Conservation (phyloP, 2,329 filamentous ascomycete species). For the Sporothrix globosa region DNA sequence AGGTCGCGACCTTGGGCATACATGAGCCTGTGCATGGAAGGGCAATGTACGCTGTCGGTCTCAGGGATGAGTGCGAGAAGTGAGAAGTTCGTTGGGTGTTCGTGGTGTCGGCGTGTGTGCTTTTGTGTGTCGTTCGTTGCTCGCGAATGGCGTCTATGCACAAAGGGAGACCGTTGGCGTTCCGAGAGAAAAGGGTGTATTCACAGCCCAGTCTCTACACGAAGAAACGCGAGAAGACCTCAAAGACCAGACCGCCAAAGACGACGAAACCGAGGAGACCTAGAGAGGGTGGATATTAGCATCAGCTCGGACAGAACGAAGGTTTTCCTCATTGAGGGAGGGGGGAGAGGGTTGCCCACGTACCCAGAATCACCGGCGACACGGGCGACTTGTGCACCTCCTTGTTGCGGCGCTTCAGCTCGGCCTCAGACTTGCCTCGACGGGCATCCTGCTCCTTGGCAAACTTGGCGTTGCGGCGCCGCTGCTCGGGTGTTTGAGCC, state of each 20-base stretch:
- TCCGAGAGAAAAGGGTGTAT: too few species aligned
- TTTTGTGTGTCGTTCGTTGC: neutral
- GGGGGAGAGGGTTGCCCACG: constrained; percentile 38
- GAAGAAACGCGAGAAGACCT: constrained; percentile 58
- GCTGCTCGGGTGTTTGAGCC: constrained; percentile 85
- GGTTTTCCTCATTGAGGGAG: neutral
- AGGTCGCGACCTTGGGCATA: neutral
- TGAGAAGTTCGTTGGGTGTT: neutral
- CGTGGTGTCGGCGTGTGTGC: neutral
- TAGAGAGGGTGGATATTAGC: constrained; percentile 39
- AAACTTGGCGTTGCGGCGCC: constrained; percentile 78
- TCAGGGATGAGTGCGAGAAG: too few species aligned
- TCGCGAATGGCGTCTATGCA: neutral
- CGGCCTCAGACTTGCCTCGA: constrained; percentile 72
- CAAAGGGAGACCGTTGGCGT: too few species aligned
- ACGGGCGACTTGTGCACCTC: constrained; percentile 62
- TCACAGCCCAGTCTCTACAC: constrained; percentile 17
- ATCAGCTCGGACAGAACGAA: neutral
- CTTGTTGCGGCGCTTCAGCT: constrained; percentile 64
- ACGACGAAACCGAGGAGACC: constrained; percentile 63
- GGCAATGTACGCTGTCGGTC: too few species aligned
- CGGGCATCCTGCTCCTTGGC: constrained; percentile 71
- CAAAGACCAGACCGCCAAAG: constrained; percentile 63
- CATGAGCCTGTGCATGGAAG: too few species aligned
- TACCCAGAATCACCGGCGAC: constrained; percentile 67